A percentile compares a stretch with the other conserved stretches of the same genome.
Evolutionary conservation across 1,284 basidiomycete species (phyloP).

Genomic region (Volvariella volvacea): DNA sequence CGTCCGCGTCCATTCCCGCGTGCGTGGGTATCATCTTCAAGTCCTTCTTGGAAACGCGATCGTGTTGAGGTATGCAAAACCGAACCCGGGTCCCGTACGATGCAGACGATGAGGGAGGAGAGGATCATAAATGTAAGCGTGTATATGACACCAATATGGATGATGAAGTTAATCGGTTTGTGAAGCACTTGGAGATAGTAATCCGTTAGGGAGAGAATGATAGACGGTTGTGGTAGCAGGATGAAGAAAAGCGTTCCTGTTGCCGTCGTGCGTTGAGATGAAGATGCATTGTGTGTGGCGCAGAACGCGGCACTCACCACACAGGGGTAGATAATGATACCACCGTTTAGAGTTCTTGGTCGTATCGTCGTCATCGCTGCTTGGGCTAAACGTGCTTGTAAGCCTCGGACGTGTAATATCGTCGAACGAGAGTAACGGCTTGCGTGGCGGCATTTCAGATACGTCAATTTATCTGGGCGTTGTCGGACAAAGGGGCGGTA

Average conservation of each 20-base stretch:
- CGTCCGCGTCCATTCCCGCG: no score
- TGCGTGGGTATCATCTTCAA: constrained; percentile 16
- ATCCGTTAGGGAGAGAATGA: constrained; percentile 57
- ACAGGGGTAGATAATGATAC: constrained; percentile 53
- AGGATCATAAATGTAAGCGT: constrained; percentile 59
- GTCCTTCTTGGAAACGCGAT: constrained; percentile 16
- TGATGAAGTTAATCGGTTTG: constrained; percentile 36
- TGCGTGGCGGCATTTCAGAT: constrained; percentile 16
- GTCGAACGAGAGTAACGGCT: constrained; percentile 14
- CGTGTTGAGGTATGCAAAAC: constrained; percentile 22
- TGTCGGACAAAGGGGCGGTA: no score
- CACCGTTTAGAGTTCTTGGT: constrained; percentile 40
- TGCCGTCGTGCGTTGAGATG: constrained; percentile 2
- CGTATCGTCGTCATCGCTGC: constrained; percentile 23
- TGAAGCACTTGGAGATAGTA: constrained; percentile 54
- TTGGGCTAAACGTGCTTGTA: constrained; percentile 23
- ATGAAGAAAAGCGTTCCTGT: constrained; percentile 54
- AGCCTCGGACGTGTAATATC: constrained; percentile 16
- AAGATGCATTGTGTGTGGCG: neutral
- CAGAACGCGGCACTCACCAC: constrained; percentile 32
- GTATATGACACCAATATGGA: constrained; percentile 53
- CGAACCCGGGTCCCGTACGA: constrained; percentile 68
- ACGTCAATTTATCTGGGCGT: no score
- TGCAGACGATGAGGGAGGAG: constrained; percentile 64
- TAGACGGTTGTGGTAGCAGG: constrained; percentile 65